phyloP scores from a whole-genome alignment of 1,284 basidiomycete genomes.

The Austroboletus novae-zelandiae region DNA sequence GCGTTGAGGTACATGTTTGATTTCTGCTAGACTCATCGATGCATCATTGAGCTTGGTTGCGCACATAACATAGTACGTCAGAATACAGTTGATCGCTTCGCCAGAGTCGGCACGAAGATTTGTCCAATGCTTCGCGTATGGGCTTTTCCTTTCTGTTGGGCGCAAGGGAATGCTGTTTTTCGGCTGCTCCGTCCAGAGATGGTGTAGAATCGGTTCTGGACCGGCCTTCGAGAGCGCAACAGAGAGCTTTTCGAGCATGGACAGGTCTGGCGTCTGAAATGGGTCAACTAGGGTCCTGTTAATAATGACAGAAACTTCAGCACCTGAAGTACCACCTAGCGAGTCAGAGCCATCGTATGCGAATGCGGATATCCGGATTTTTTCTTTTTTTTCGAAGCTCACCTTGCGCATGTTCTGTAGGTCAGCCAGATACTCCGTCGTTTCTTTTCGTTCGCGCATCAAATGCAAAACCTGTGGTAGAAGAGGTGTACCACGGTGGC shows the following conservation, averaged over 20 bases:
- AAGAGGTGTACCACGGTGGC: slow-evolving; percentile 39
- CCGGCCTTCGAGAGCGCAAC: slow-evolving; percentile 24
- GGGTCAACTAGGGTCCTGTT: background rate
- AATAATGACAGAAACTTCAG: background rate
- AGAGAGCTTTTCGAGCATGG: slow-evolving; percentile 37
- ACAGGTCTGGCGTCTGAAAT: slow-evolving; percentile 35
- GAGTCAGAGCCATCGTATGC: too few relatives aligned
- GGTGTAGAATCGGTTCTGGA: slow-evolving; percentile 34
- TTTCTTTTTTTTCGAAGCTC: background rate
- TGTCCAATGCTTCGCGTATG: slow-evolving; percentile 44
- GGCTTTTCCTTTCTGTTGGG: slow-evolving; percentile 44
- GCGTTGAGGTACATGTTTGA: slow-evolving; percentile 19
- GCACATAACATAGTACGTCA: background rate
- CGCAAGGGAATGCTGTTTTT: slow-evolving; percentile 50
- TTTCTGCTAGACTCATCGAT: background rate
- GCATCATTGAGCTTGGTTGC: background rate
- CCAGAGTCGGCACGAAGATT: slow-evolving; percentile 32
- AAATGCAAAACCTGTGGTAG: slow-evolving; percentile 36
- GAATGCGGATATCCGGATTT: too few relatives aligned
- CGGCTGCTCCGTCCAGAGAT: slow-evolving; percentile 55
- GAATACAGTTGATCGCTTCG: slow-evolving; percentile 11
- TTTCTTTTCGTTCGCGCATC: slow-evolving; percentile 39
- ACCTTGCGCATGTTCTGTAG: slow-evolving; percentile 43
- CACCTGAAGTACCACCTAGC: slow-evolving; percentile 43
- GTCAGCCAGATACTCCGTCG: slow-evolving; percentile 40